Base-by-base conservation (phyloP, 495 filamentous ascomycete species). In the Entonaema liquescens region DNA sequence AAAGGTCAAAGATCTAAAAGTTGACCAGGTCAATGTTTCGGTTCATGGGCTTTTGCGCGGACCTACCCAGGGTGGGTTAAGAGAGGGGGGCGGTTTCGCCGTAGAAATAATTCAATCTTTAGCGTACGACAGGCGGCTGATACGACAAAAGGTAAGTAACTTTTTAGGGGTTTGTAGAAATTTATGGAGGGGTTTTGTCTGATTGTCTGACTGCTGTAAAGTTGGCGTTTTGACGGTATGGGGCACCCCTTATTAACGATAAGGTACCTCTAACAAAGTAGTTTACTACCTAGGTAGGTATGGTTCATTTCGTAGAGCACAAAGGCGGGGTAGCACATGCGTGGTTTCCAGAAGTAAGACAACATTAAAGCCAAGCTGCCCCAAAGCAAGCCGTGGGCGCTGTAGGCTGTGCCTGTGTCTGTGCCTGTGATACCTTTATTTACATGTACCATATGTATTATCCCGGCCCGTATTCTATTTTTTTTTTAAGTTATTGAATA, bases 291-390 rank as follows among this genome's bases (percentile, higher is more conserved):
- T 31, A 31, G 29, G 7, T 31, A 31, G 12, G 47, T 50, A 50
- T 53, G 21, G 17, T 11, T 19, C 21, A 5, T 1, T 11, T 50
- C 3, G 5, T 11, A 56, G 29, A 56, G 29, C 13, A 60, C 38
- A 71, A 71, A 71, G 68, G 68, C 68, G 68, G 68, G 68, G 68
- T 65, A 71, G 68, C 57, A 71, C 54, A 65, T 66, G 68, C 49
- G 62, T 29, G 62, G 47, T 65, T 71, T 60, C 64, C 26, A 67
- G 44, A 55, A 52, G 31, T 59, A 59, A 69, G 42, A 47, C 42
- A 47, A 21, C 42, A 47, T 47, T 44, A 19, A 17, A 47, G 42
- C 17, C 35, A 36, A 36, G 35, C 35, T 1, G 11, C 9, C 35
- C 29, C 29, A 31, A 31, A 3, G 29, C 3, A 31, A 29, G 28